Conservation (phyloP, 768 basidiomycete species). For the Galerina marginata region DNA sequence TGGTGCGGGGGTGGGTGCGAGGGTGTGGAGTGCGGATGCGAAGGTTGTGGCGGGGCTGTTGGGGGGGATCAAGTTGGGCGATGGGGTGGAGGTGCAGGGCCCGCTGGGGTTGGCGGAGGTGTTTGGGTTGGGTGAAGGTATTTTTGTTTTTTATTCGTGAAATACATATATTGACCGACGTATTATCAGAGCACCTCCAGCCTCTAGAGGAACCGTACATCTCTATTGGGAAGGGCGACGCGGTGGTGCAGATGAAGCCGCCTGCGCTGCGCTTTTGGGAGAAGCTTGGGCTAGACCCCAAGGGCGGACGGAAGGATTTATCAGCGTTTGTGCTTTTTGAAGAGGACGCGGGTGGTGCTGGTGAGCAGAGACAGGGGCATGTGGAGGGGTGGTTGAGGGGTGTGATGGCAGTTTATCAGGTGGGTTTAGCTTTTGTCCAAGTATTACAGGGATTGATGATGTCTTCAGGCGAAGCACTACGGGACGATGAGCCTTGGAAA, state of each 20-base stretch:
- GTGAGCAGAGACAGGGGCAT: constrained; percentile 47
- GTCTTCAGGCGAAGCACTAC: constrained; percentile 60
- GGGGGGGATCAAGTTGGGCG: constrained; percentile 33
- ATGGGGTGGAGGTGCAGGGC: constrained; percentile 33
- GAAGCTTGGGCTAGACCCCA: constrained; percentile 77
- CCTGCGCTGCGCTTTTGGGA: constrained; percentile 85
- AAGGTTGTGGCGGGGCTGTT: constrained; percentile 48
- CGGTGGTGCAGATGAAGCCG: constrained; percentile 71
- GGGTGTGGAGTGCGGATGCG: constrained; percentile 67
- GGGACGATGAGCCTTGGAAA: constrained; percentile 62
- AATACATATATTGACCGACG: background rate
- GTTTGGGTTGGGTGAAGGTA: constrained; percentile 43
- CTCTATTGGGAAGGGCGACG: constrained; percentile 68
- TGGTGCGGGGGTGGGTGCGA: constrained; percentile 25
- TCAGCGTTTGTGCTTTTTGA: constrained; percentile 74
- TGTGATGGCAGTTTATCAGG: constrained; percentile 61
- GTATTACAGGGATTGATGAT: background rate
- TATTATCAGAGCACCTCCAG: constrained; percentile 15
- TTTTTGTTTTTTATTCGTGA: constrained; percentile 4
- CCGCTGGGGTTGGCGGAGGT: constrained; percentile 49
- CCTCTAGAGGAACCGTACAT: constrained; percentile 61
- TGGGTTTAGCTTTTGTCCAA: constrained; percentile 37
- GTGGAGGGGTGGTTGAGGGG: constrained; percentile 66
- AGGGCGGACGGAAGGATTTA: constrained; percentile 73
- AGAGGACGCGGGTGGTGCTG: constrained; percentile 38